A percentile compares a stretch with the other conserved stretches of the same genome.
Evolutionary conservation across 2,329 filamentous ascomycete species (phyloP).

Genomic region (Balansia obtecta): DNA sequence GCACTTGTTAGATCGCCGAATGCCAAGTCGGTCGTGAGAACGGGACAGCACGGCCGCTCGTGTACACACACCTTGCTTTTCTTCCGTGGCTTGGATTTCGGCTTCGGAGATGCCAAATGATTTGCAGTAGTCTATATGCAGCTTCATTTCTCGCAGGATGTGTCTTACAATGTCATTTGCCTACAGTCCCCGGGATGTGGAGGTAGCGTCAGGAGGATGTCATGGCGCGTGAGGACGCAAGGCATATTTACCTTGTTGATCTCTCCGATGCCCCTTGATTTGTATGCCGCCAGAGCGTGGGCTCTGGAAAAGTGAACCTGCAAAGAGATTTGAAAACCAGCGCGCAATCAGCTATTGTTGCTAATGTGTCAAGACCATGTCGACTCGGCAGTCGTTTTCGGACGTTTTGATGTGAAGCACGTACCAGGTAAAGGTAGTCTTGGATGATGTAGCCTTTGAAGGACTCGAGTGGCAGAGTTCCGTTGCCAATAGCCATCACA

Average conservation of each 20-base stretch:
- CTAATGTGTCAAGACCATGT: not conserved
- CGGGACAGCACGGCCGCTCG: not conserved
- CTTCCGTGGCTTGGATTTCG: constrained; percentile 61
- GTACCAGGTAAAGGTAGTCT: constrained; percentile 79
- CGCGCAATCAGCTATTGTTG: not conserved
- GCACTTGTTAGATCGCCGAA: not conserved
- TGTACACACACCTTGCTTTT: constrained; percentile 46
- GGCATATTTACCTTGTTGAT: constrained; percentile 46
- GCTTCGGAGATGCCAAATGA: constrained; percentile 64
- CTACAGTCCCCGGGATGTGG: constrained; percentile 11
- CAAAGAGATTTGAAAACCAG: not conserved
- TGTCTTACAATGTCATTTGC: constrained; percentile 53
- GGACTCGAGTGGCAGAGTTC: constrained; percentile 57
- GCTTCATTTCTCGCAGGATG: constrained; percentile 64
- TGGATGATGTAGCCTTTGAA: constrained; percentile 88
- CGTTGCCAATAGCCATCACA: constrained; percentile 62
- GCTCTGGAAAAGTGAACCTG: constrained; percentile 80
- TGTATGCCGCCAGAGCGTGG: constrained; percentile 76
- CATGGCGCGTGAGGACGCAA: not conserved
- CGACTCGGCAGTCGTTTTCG: not conserved
- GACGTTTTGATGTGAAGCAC: constrained; percentile 10
- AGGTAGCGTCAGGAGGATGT: not conserved
- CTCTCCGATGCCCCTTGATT: constrained; percentile 59
- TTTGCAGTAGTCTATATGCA: constrained; percentile 75
- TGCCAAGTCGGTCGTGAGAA: not conserved